Evolutionary conservation across 768 basidiomycete species (phyloP).

Genomic region (Pulveroboletus sp.): DNA sequence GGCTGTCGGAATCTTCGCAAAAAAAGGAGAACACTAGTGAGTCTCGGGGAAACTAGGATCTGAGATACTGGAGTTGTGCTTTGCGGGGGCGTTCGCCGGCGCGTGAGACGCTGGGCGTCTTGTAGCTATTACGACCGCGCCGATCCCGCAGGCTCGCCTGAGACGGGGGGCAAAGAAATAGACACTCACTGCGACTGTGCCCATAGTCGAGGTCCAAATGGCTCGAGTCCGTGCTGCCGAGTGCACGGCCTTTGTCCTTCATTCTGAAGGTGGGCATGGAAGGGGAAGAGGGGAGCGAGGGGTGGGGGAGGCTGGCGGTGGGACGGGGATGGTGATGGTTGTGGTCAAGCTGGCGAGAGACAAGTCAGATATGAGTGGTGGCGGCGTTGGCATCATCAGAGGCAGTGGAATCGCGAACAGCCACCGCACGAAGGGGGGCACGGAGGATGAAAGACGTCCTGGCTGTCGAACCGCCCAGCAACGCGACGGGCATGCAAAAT

Average conservation of each 20-base stretch:
- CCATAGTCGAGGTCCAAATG: slow-evolving; percentile 3
- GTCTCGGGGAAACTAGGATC: neutral
- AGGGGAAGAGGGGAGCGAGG: neutral
- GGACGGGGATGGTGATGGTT: neutral
- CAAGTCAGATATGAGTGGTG: slow-evolving; percentile 2
- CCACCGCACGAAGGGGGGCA: slow-evolving; percentile 5
- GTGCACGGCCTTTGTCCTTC: slow-evolving; percentile 19
- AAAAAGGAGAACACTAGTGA: slow-evolving; percentile 4
- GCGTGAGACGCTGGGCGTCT: slow-evolving; percentile 1
- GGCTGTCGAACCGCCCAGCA: slow-evolving; percentile 6
- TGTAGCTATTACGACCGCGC: neutral
- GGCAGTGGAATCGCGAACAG: slow-evolving; percentile 19
- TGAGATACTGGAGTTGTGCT: neutral
- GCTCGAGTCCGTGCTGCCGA: slow-evolving; percentile 4
- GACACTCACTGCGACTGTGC: slow-evolving; percentile 14
- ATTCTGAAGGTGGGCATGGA: slow-evolving; percentile 15
- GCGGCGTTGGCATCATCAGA: slow-evolving; percentile 12
- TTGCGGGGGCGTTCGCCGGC: slow-evolving; percentile 2
- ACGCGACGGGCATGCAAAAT: slow-evolving; percentile 1
- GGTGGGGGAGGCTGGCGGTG: neutral
- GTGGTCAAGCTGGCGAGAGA: slow-evolving; percentile 7
- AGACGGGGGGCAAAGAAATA: neutral
- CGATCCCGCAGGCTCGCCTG: slow-evolving; percentile 1
- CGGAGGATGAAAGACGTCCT: neutral
- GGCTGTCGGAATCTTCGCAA: slow-evolving; percentile 16